phyloP scores from a whole-genome alignment of 306 rosid genomes.

The Spatholobus suberectus region DNA sequence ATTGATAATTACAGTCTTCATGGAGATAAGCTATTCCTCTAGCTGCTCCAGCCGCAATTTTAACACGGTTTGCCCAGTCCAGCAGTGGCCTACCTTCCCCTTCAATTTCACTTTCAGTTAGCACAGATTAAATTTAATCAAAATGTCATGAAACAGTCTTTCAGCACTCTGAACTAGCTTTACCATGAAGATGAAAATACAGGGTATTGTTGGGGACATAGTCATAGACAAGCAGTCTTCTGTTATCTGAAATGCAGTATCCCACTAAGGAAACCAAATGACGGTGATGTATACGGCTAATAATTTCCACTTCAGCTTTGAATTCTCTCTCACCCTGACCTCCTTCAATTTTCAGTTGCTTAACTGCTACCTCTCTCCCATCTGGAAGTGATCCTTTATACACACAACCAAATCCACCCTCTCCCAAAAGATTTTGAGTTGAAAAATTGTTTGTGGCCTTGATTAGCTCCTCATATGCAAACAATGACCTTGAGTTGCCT shows the following conservation, averaged over 20 bases:
- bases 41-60: constrained; percentile 12
- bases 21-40: constrained; percentile 19
- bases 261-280: constrained; percentile 78
- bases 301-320: constrained; percentile 11
- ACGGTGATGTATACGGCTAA: constrained; percentile 67
- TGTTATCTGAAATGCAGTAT: constrained; percentile 65
- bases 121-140: neutral
- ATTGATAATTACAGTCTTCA: constrained; percentile 12
- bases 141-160: neutral
- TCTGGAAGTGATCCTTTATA: constrained; percentile 4
- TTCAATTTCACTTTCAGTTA: neutral
- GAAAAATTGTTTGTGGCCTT: constrained; percentile 68
- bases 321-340: constrained; percentile 67
- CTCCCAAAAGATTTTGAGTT: constrained; percentile 54
- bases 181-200: constrained; percentile 65
- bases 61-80: neutral
- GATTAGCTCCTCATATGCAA: constrained; percentile 51
- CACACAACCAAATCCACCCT: constrained; percentile 11
- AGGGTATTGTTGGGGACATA: constrained; percentile 66
- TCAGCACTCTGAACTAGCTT: neutral
- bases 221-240: constrained; percentile 39
- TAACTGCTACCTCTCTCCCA: constrained; percentile 64
- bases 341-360: constrained; percentile 66
- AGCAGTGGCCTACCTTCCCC: constrained; percentile 9
- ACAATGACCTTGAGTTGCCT: neutral